Conservation (phyloP, 495 filamentous ascomycete genomes). For the Staphylotrichum longicolle region DNA sequence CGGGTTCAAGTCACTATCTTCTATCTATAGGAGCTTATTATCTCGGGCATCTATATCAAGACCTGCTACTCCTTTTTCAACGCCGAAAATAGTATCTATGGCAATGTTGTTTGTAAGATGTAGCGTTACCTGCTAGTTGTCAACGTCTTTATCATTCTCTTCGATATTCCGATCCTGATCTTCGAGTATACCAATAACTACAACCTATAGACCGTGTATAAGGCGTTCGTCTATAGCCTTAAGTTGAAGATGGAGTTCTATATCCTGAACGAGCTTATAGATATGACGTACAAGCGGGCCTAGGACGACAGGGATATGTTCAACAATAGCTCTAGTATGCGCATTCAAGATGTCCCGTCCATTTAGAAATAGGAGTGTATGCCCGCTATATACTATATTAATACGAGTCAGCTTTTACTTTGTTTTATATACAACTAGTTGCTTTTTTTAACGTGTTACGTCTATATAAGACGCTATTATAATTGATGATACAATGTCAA, state of each 20-base stretch:
- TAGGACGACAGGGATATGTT: no score
- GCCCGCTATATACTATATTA: no score
- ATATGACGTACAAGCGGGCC: constrained; percentile 4
- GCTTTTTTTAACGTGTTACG: no score
- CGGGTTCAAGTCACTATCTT: constrained; percentile 65
- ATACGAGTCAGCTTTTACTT: no score
- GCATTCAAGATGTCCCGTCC: no score
- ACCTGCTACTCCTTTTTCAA: constrained; percentile 23
- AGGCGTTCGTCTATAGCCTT: constrained; percentile 61
- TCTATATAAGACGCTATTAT: no score
- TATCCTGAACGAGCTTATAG: constrained; percentile 48
- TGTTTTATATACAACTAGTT: no score
- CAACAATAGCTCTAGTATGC: no score
- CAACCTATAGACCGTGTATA: constrained; percentile 58
- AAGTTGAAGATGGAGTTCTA: constrained; percentile 68
- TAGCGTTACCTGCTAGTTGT: constrained; percentile 54
- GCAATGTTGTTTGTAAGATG: no score
- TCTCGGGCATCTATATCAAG: constrained; percentile 60
- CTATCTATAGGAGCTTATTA: constrained; percentile 59
- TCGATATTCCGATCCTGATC: constrained; percentile 52
- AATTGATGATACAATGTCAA: no score
- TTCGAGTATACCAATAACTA: constrained; percentile 58
- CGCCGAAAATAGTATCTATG: no score
- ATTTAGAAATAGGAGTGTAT: no score
- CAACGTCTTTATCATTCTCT: constrained; percentile 49